Evolutionary conservation across 2,329 filamentous ascomycete species (phyloP), one percentile per base, ranked within the genome.

Genomic region (Tetracladium maxilliforme): DNA sequence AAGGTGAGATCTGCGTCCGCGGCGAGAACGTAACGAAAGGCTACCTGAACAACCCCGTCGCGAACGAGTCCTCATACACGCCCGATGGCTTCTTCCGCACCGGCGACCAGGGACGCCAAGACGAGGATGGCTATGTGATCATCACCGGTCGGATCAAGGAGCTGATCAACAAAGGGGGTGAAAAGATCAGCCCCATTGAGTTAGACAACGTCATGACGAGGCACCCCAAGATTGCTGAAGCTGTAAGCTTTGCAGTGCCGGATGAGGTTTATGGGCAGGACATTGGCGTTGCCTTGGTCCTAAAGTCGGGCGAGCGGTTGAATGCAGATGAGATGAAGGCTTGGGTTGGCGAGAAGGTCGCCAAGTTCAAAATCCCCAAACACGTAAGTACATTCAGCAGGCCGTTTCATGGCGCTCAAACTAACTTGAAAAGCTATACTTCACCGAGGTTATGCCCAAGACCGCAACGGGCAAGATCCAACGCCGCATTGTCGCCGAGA

Each of bases 81-180:
- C 59, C 66, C 34, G 59, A 60, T n/a, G 77, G 80, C 7, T 92
- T 81, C 56, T 92, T 92, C 66, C 68, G 82, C 38, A 92, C 83
- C 0, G 83, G 83, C 6, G 83, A 92, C 44, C 81, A 92, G 49
- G 83, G 83, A 24, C 79, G 77, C 52, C 64, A 70, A 45, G 82
- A 92, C 41, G 54, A 69, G 30, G 79, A 90, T 37, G 80, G 81
- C 31, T 92, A 90, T 44, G 57, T 92, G 8, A 64, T 80, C 42
- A 87, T 92, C 50, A 92, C 83, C 0, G 83, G 83, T n/a, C 65
- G 83, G 26, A 92, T 92, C 54, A 92, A 92, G 61, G 83, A 92
- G 52, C 61, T 92, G 26, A 92, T 92, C 59, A 84, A 84, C 54
- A 86, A 87, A 52, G 81, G 78, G 28, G 82, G 82, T 31, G 82